A percentile compares a stretch with the other conserved stretches of the same genome.
These are phyloP conservation scores for Silene conica DNA, from an alignment of 148 eudicot species.

Conservation along the genomic window DNA sequence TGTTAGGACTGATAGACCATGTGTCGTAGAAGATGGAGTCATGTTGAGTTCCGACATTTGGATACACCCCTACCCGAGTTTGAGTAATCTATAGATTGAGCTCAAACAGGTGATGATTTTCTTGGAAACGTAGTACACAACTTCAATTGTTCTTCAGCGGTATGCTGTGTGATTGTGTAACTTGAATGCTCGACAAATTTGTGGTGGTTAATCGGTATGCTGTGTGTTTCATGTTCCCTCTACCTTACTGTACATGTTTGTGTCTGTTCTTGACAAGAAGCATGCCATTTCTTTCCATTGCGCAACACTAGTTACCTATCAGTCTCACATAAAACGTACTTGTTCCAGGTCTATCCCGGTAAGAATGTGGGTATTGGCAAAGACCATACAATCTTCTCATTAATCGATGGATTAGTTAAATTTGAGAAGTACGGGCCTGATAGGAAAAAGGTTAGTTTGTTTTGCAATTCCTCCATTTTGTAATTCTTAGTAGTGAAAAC, in stretches of 20 bases:
- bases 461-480: background rate
- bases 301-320: background rate
- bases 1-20: too few species aligned
- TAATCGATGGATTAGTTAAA: slow-evolving; percentile 89
- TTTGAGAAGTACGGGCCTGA: slow-evolving; percentile 96
- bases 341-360: slow-evolving; percentile 75
- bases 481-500: background rate
- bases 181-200: background rate
- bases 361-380: slow-evolving; percentile 88
- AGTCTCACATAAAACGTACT: background rate
- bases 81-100: background rate
- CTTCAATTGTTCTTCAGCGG: background rate
- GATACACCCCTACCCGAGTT: too few species aligned
- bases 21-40: too few species aligned
- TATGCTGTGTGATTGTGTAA: background rate
- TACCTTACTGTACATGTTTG: background rate
- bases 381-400: slow-evolving; percentile 81
- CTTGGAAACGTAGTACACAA: background rate
- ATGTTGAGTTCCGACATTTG: too few species aligned
- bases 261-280: background rate
- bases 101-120: background rate
- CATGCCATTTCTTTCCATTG: background rate
- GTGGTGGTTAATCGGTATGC: background rate
- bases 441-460: slow-evolving; percentile 60
- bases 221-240: background rate